Conservation (phyloP, 768 basidiomycete species). For the Boletus tomentosulus region DNA sequence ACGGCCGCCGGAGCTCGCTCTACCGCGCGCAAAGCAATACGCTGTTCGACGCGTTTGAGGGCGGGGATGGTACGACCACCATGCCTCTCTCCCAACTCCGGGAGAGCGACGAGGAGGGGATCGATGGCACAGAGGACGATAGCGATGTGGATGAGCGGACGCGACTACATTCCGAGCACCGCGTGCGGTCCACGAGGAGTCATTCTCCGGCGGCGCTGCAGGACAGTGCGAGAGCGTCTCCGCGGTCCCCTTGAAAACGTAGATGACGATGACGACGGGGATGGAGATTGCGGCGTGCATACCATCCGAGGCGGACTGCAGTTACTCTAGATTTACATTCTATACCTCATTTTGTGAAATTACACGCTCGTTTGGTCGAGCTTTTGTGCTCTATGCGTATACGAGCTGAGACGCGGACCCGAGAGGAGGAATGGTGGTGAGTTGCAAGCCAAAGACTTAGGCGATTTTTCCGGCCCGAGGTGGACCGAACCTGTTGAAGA, state of each 20-base stretch:
- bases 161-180: conserved; percentile 27
- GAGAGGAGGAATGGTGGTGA: too few species aligned
- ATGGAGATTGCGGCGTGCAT: conserved; percentile 1
- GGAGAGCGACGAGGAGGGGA: conserved; percentile 63
- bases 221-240: conserved; percentile 24
- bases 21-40: conserved; percentile 63
- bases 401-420: too few species aligned
- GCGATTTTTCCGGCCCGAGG: too few species aligned
- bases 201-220: conserved; percentile 43
- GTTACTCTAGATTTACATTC: conserved; percentile 25
- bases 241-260: conserved; percentile 12
- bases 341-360: conserved; percentile 19
- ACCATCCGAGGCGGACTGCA: conserved; percentile 21
- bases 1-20: conserved; percentile 62
- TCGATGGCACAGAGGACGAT: conserved; percentile 40
- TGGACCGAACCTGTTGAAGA: too few species aligned
- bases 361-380: conserved; percentile 4
- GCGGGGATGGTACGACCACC: conserved; percentile 27
- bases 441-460: too few species aligned
- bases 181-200: conserved; percentile 41
- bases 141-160: conserved; percentile 45
- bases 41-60: conserved; percentile 73
- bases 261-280: neutral
- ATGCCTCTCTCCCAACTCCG: conserved; percentile 59
- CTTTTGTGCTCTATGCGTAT: neutral